phyloP scores from a whole-genome alignment of 768 basidiomycete species.

The Suillus occidentalis region DNA sequence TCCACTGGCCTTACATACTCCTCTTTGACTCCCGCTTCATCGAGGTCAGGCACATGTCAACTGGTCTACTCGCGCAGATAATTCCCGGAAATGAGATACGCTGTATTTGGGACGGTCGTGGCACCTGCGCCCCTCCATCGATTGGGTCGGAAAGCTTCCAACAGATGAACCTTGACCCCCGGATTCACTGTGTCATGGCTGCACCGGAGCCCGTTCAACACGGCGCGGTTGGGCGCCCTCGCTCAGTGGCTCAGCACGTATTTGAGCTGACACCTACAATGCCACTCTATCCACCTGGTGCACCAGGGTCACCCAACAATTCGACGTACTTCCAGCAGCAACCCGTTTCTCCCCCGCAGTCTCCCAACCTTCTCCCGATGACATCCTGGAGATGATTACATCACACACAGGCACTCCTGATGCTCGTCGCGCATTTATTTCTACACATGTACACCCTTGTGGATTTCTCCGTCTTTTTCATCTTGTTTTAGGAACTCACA shows the following conservation, averaged over 20 bases:
- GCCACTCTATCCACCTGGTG: slow-evolving; percentile 34
- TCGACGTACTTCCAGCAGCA: slow-evolving; percentile 50
- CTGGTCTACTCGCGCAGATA: slow-evolving; percentile 78
- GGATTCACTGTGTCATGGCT: slow-evolving; percentile 87
- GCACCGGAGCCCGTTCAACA: slow-evolving; percentile 40
- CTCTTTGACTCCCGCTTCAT: slow-evolving; percentile 90
- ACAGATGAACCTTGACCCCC: slow-evolving; percentile 66
- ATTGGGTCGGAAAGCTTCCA: slow-evolving; percentile 33
- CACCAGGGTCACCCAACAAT: slow-evolving; percentile 54
- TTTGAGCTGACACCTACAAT: slow-evolving; percentile 65
- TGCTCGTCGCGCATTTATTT: not conserved
- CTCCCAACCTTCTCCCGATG: slow-evolving; percentile 44
- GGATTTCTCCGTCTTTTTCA: slow-evolving; percentile 2
- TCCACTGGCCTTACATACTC: slow-evolving; percentile 86
- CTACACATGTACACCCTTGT: slow-evolving; percentile 1
- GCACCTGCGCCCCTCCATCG: slow-evolving; percentile 31
- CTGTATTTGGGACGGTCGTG: slow-evolving; percentile 89
- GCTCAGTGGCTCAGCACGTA: slow-evolving; percentile 67
- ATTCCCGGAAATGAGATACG: slow-evolving; percentile 79
- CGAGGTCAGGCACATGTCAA: slow-evolving; percentile 83
- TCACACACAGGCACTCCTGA: not conserved
- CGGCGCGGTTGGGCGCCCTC: slow-evolving; percentile 39
- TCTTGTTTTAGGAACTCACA: slow-evolving; percentile 8
- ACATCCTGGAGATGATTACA: slow-evolving; percentile 22
- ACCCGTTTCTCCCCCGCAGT: slow-evolving; percentile 54